These are phyloP conservation scores for Volvox carteri DNA, from an alignment of 163 green algal species.

Conservation along the genomic window DNA sequence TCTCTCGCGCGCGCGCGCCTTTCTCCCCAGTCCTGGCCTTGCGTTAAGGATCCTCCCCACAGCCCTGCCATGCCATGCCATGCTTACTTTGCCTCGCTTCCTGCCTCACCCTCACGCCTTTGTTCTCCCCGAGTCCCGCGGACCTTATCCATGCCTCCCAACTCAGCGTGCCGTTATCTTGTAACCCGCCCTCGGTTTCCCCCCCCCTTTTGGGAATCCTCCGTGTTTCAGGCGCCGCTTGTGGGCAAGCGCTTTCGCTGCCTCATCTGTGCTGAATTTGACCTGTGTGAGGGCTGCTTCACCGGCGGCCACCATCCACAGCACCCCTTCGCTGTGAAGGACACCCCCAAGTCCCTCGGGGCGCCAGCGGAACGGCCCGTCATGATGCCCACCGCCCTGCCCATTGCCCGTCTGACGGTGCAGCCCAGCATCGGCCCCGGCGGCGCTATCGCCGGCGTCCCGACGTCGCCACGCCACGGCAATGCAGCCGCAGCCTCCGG, in stretches of 20 bases:
- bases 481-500: background rate
- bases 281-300: slow-evolving; percentile 76
- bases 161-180: too few relatives aligned
- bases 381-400: slow-evolving; percentile 59
- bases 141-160: too few relatives aligned
- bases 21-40: too few relatives aligned
- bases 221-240: slow-evolving; percentile 66
- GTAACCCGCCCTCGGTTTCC: too few relatives aligned
- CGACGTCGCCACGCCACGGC: background rate
- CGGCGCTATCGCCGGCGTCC: background rate
- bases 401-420: background rate
- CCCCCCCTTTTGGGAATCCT: too few relatives aligned
- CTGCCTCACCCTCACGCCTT: too few relatives aligned
- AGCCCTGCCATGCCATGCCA: too few relatives aligned
- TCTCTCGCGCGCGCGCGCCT: too few relatives aligned
- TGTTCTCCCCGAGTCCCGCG: too few relatives aligned
- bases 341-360: slow-evolving; percentile 53
- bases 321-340: slow-evolving; percentile 66
- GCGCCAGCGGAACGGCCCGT: slow-evolving; percentile 51
- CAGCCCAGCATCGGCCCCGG: background rate
- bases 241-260: slow-evolving; percentile 71
- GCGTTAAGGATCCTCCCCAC: too few relatives aligned
- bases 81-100: too few relatives aligned
- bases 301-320: slow-evolving; percentile 64
- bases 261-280: slow-evolving; percentile 66